Evolutionary conservation across 2,329 filamentous ascomycete genomes (phyloP).

Genomic region (Claviceps spartinae): DNA sequence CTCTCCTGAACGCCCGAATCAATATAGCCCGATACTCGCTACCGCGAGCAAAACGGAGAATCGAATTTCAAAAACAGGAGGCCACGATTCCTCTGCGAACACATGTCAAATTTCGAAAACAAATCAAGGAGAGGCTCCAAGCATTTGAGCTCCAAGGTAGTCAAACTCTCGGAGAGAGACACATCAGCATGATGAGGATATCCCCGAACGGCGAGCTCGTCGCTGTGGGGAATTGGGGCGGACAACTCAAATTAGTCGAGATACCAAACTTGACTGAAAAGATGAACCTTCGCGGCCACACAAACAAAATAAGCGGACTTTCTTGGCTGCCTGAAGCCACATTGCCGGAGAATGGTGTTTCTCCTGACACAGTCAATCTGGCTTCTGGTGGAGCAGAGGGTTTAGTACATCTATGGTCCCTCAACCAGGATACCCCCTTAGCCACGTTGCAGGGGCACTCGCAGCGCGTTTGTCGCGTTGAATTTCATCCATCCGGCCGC

Average conservation of each 20-base stretch:
- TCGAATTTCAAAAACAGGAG: slow-evolving; percentile 67
- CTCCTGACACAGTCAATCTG: slow-evolving; percentile 63
- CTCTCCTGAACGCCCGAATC: slow-evolving; percentile 61
- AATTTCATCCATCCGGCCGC: slow-evolving; percentile 83
- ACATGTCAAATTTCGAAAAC: slow-evolving; percentile 85
- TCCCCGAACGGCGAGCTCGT: slow-evolving; percentile 72
- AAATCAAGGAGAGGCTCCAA: slow-evolving; percentile 68
- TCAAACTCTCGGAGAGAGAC: slow-evolving; percentile 81
- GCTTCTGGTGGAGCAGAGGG: slow-evolving; percentile 85
- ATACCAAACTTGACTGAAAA: slow-evolving; percentile 73
- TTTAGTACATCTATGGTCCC: slow-evolving; percentile 77
- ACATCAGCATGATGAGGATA: slow-evolving; percentile 84
- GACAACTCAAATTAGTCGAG: slow-evolving; percentile 72
- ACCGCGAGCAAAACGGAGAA: slow-evolving; percentile 63
- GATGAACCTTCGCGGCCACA: slow-evolving; percentile 67
- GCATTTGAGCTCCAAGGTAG: slow-evolving; percentile 86
- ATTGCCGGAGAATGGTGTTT: slow-evolving; percentile 54
- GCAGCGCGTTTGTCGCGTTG: slow-evolving; percentile 77
- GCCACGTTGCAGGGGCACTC: slow-evolving; percentile 72
- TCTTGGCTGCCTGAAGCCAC: slow-evolving; percentile 83
- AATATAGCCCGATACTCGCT: slow-evolving; percentile 75
- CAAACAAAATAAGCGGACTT: slow-evolving; percentile 76
- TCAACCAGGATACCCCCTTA: slow-evolving; percentile 73
- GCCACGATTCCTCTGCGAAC: slow-evolving; percentile 72
- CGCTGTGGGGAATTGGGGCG: slow-evolving; percentile 87